phyloP scores from a whole-genome alignment of 139 green algal genomes.

The Closterium sp. region DNA sequence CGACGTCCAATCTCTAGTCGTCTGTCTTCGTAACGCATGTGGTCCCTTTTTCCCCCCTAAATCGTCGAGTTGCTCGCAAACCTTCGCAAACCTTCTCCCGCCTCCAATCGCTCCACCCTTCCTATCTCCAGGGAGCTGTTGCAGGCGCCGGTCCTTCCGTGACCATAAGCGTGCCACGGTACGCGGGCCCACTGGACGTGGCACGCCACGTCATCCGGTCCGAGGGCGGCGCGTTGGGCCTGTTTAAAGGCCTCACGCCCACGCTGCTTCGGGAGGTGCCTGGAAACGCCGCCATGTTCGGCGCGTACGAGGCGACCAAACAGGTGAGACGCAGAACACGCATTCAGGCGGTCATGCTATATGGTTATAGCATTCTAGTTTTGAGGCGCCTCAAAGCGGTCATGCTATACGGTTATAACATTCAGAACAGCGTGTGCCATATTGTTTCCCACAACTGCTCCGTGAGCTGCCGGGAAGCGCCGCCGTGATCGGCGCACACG shows the following conservation, averaged over 20 bases:
- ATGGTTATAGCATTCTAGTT: too few relatives aligned
- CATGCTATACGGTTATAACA: too few relatives aligned
- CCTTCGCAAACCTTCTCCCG: neutral
- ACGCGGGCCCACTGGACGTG: constrained; percentile 65
- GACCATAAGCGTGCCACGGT: neutral
- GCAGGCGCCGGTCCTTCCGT: neutral
- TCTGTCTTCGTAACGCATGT: too few relatives aligned
- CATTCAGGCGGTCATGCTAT: neutral
- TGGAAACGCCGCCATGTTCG: constrained; percentile 79
- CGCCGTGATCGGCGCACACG: too few relatives aligned
- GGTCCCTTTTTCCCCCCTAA: too few relatives aligned
- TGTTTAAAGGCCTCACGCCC: constrained; percentile 64
- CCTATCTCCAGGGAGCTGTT: neutral
- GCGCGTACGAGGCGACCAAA: constrained; percentile 68
- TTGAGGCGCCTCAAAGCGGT: too few relatives aligned
- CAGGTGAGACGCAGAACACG: neutral
- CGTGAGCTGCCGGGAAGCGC: too few relatives aligned
- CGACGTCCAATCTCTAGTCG: too few relatives aligned
- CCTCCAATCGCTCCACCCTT: too few relatives aligned
- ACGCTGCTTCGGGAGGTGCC: constrained; percentile 68
- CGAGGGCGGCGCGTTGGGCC: constrained; percentile 64
- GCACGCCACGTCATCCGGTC: constrained; percentile 60
- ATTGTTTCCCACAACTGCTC: too few relatives aligned
- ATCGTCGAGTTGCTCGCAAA: too few relatives aligned
- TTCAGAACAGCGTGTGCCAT: too few relatives aligned